A percentile compares a stretch with the other conserved stretches of the same genome.
These are phyloP conservation scores for Miamiensis avidus DNA, from an alignment of 169 alveolate species.

Conservation along the genomic window DNA sequence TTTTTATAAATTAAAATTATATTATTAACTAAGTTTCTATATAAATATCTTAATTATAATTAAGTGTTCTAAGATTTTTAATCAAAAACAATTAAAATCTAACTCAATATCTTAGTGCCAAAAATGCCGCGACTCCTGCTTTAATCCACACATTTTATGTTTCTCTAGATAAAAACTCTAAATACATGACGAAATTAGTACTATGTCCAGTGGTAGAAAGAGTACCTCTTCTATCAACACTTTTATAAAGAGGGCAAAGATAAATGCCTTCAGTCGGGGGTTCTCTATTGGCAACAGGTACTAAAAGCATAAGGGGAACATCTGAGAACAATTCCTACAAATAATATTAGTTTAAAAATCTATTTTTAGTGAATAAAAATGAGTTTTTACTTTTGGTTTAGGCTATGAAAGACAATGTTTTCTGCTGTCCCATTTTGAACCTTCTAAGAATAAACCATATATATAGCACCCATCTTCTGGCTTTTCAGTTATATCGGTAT, in stretches of 20 bases:
- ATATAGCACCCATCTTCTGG: slow-evolving; percentile 91
- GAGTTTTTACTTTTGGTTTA: slow-evolving; percentile 59
- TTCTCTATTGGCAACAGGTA: slow-evolving; percentile 89
- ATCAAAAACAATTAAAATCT: too few relatives aligned
- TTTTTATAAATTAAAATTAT: too few relatives aligned
- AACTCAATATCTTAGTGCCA: slow-evolving; percentile 89
- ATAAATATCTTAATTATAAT: too few relatives aligned
- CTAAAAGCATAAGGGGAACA: slow-evolving; percentile 89
- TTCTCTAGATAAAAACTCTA: slow-evolving; percentile 88
- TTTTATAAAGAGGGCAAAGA: slow-evolving; percentile 88
- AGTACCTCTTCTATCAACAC: slow-evolving; percentile 92
- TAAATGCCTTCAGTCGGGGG: slow-evolving; percentile 81
- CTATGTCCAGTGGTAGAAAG: slow-evolving; percentile 93
- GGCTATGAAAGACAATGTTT: slow-evolving; percentile 78
- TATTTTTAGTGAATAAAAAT: slow-evolving; percentile 16
- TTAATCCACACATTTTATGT: slow-evolving; percentile 89
- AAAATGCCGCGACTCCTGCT: slow-evolving; percentile 96
- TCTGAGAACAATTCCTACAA: slow-evolving; percentile 85
- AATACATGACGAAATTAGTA: slow-evolving; percentile 91
- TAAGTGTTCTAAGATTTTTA: too few relatives aligned
- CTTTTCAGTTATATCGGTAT: slow-evolving; percentile 78
- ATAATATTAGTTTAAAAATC: background rate
- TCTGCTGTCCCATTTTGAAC: slow-evolving; percentile 84
- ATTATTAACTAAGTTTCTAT: too few relatives aligned
- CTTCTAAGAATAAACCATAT: slow-evolving; percentile 85